Base-by-base conservation (phyloP, 2,329 filamentous ascomycete genomes). In the Colletotrichum orbiculare region DNA sequence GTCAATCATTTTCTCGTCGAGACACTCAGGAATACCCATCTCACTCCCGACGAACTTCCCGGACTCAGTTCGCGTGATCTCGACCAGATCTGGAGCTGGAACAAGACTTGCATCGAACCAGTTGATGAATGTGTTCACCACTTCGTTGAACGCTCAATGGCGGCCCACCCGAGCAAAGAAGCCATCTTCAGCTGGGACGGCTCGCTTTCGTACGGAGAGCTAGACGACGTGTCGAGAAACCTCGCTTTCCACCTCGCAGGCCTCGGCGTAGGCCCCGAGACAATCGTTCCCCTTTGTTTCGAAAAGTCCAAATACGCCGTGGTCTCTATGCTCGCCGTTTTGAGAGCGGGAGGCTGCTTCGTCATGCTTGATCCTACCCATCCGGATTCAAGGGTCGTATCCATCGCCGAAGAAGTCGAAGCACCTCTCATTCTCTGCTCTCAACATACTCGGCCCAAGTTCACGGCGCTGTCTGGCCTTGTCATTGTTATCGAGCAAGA, bases 121-220 rank as follows among this genome's bases (percentile, higher is more conserved):
- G 60, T 70, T 8, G 65, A 74, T 17, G 48, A 59, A 9, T 68
- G 69, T 35, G 67, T 68, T 4, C 69, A 72, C 17, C 38, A 61
- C 45, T 49, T 61, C n/a, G 50, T 61, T 8, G 59, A 61, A 4
- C 41, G n/a, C 2, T 42, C 45, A 8, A 55, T 55, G 50, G 9
- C 6, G 2, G 45, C 25, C 4, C 50, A 61, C 15, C 59, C 58
- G 4, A 7, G 54, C 12, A 55, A 45, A 8, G 45, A 52, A 38
- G 73, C 74, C 68, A 38, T 78, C 47, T 67, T 54, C 60, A 61
- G 72, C 57, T 68, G 73, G 72, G 76, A 78, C 60, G 73, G 72
- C 4, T 54, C 68, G 4, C 35, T 77, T 10, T 74, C 74, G 1
- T 75, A 77, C 55, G 60, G 57, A 9, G 67, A 76, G 54, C 62